Percentiles rank a stretch among this genome's conserved stretches.
phyloP scores from a whole-genome alignment of 495 filamentous ascomycete genomes.

The Aspergillus affinis region DNA sequence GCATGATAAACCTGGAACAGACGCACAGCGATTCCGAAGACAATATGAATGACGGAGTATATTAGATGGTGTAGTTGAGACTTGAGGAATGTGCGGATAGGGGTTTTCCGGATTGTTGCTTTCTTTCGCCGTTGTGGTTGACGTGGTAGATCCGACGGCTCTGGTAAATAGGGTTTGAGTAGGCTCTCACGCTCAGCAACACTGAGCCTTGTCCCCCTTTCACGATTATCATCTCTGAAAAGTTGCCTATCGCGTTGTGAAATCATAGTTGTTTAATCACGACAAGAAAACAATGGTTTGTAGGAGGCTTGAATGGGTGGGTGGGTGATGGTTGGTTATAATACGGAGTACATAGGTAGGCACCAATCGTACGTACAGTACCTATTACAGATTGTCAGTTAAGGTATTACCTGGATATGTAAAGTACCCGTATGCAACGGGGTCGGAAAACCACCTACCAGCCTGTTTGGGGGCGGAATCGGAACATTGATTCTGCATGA shows the following conservation, averaged over 20 bases:
- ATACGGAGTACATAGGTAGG: no score
- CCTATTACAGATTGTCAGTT: no score
- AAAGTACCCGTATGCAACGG: no score
- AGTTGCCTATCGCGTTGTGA: slow-evolving; percentile 52
- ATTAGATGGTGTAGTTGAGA: slow-evolving; percentile 65
- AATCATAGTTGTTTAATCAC: slow-evolving; percentile 47
- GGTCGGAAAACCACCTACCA: no score
- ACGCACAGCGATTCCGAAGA: slow-evolving; percentile 86
- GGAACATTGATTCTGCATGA: no score
- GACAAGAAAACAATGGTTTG: background rate
- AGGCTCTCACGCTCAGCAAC: slow-evolving; percentile 68
- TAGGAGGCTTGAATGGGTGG: background rate
- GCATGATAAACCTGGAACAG: slow-evolving; percentile 76
- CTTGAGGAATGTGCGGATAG: slow-evolving; percentile 67
- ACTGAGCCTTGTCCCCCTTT: slow-evolving; percentile 58
- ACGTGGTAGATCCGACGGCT: slow-evolving; percentile 43
- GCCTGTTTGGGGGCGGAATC: no score
- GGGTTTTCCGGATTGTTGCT: slow-evolving; percentile 32
- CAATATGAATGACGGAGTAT: slow-evolving; percentile 69
- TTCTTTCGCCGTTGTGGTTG: slow-evolving; percentile 32
- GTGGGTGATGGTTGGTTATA: background rate
- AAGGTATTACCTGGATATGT: no score
- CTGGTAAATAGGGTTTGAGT: slow-evolving; percentile 74
- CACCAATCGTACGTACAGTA: no score
- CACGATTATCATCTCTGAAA: slow-evolving; percentile 63